Conservation (phyloP, 352 stramenopile species). For the Phytophthora cactorum region DNA sequence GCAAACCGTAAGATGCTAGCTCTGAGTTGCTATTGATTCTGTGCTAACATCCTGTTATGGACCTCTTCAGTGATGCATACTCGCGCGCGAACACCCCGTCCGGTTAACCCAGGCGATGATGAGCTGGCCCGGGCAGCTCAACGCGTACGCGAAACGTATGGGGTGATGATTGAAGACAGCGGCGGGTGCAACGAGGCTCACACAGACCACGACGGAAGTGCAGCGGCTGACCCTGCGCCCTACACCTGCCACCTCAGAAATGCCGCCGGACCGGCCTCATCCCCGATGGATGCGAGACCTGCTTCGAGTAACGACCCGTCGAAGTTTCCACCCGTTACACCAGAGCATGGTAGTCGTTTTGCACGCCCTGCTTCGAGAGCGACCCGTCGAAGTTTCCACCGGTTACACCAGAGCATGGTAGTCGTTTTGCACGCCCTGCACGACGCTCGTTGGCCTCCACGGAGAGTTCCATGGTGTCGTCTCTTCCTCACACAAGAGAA, state of each 20-base stretch:
- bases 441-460: conserved; percentile 2
- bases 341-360: no score
- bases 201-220: no score
- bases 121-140: background rate
- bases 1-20: background rate
- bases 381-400: background rate
- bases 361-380: no score
- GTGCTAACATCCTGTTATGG: background rate
- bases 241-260: no score
- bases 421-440: background rate
- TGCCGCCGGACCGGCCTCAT: no score
- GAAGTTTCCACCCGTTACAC: no score
- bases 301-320: no score
- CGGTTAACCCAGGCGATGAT: background rate
- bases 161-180: background rate
- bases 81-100: background rate
- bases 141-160: background rate
- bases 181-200: background rate
- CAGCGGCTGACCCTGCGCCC: no score
- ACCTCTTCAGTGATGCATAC: background rate
- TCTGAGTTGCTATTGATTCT: background rate
- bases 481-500: background rate
- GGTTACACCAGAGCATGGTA: background rate
- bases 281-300: no score
- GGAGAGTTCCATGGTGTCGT: background rate